Evolutionary conservation across 768 basidiomycete genomes (phyloP), one percentile per base, ranked within the genome.

Genomic region (Suillus bovinus): DNA sequence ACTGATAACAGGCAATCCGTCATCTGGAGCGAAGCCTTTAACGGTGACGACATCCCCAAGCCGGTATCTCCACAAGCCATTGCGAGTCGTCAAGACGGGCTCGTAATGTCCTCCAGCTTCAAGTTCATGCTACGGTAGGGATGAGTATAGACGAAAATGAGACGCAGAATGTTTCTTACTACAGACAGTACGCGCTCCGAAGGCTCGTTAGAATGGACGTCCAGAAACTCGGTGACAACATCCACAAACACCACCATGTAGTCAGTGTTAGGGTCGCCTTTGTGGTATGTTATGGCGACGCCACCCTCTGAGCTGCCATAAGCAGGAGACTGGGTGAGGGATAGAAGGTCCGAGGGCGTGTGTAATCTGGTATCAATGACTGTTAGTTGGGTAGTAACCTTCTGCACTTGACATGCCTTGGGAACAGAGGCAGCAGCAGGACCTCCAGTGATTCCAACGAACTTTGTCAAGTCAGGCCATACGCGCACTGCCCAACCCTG

Each of bases 61-160:
- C 4, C 62, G 57, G 14, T 65, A 65, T 24, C 58, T 49, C 64
- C 64, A 65, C 29, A 65, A n/a, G 11, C 61, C 64, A 59, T 63
- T 52, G 13, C 58, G 62, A 24, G 64, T 60, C 9, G 64, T 65
- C 22, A 60, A 24, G 24, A 65, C 20, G 27, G 59, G 33, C 56
- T 65, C 58, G 24, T 65, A 65, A 33, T 36, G 46, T 2, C 56
- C 34, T 34, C 61, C 61, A 13, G 24, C 5, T 17, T 33, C 31
- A 22, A 63, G 49, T 22, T 65, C 58, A 53, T 46, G 57, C 61
- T 65, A 22, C n/a, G 13, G 8, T 22, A 24, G 10, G 36, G 42
- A 27, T 61, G 13, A 41, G 39, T 24, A 42, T 10, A 5, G 42
- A 38, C 44, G 10, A 36, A 36, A 38, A 5, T 34, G 14, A 8